Conservation (phyloP, 305 asterid species). For the Solanum chacoense region DNA sequence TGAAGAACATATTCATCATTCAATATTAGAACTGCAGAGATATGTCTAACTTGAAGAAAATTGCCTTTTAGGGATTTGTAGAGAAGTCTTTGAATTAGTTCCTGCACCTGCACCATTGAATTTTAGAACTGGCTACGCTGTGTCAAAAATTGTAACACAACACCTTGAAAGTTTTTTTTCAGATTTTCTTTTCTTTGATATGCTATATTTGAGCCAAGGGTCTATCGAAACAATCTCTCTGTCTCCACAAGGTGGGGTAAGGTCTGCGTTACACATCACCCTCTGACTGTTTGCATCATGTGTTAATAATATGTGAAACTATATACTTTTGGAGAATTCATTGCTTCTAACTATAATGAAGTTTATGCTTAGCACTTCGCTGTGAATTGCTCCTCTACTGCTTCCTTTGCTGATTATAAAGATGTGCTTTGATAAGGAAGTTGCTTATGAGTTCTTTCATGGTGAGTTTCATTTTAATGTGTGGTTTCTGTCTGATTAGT, state of each 20-base stretch:
- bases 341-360: neutral
- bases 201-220: neutral
- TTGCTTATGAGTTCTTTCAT: neutral
- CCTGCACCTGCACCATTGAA: conserved; percentile 1
- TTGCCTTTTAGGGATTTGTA: neutral
- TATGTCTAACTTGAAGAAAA: neutral
- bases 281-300: neutral
- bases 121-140: neutral
- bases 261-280: neutral
- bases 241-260: neutral
- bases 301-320: neutral
- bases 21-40: neutral
- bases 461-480: neutral
- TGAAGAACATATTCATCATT: neutral
- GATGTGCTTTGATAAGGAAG: neutral
- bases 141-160: neutral
- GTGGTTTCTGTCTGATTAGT: neutral
- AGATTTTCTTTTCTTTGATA: neutral
- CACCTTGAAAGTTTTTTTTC: neutral
- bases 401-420: neutral
- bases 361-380: neutral
- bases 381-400: neutral
- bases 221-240: neutral
- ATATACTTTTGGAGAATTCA: neutral
- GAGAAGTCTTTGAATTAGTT: neutral